phyloP scores from a whole-genome alignment of 306 rosid genomes.

The Cicer judaicum region DNA sequence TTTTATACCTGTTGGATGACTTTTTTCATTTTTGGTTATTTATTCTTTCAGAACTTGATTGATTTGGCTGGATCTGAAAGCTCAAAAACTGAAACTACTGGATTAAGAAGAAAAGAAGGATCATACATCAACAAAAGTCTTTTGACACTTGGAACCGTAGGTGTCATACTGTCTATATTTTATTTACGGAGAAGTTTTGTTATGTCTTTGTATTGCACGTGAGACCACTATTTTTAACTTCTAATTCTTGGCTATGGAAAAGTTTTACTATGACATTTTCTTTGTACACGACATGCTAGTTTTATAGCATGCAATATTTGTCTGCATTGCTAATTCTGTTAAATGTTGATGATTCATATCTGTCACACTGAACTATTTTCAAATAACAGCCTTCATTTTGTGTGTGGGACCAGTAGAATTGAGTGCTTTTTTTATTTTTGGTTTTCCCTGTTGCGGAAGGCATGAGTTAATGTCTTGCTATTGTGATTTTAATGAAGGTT shows the following conservation, averaged over 20 bases:
- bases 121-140: constrained; percentile 98
- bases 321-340: constrained; percentile 29
- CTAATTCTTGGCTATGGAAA: constrained; percentile 1
- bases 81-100: constrained; percentile 98
- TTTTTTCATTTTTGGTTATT: constrained; percentile 28
- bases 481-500: constrained; percentile 76
- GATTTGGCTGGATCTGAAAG: constrained; percentile 99
- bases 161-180: constrained; percentile 47
- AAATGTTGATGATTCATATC: constrained; percentile 4
- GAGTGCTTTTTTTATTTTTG: neutral
- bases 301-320: constrained; percentile 31
- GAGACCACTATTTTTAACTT: constrained; percentile 9
- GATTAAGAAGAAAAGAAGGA: constrained; percentile 97
- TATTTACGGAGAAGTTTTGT: constrained; percentile 12
- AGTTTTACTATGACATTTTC: constrained; percentile 11
- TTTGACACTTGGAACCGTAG: constrained; percentile 97
- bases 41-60: constrained; percentile 75
- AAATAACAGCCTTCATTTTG: constrained; percentile 1
- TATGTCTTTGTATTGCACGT: neutral
- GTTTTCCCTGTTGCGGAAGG: neutral
- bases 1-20: neutral
- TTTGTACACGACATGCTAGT: neutral
- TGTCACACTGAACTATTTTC: neutral
- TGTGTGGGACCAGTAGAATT: constrained; percentile 7
- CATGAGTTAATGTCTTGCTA: constrained; percentile 36